Base-by-base conservation (phyloP, 1,284 basidiomycete species). In the Meira miltonrushii region DNA sequence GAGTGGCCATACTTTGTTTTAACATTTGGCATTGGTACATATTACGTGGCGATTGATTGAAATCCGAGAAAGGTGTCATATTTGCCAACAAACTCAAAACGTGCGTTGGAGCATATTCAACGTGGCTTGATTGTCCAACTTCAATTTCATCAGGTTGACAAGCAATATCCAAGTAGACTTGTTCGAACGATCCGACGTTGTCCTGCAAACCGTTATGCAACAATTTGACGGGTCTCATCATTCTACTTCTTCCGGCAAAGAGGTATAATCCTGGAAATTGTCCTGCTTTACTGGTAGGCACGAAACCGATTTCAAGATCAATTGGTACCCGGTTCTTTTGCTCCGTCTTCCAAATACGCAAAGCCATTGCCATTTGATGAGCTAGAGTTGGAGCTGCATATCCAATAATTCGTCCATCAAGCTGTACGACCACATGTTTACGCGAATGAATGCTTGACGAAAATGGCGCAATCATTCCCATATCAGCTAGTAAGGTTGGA, bases 1-100 rank as follows among this genome's bases (percentile, higher is more conserved):
- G 94, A 33, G 95, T 98, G 41, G 95, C 95, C 95, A 99, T 98
- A 1, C 91, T 90, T 84, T 99, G 95, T 83, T 99, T 99, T 80
- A 92, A 92, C 95, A 99, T 99, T 87, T 97, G 83, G 62, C 60
- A 62, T 81, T 94, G 82, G 71, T 84, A 84, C 82, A 83, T 84
- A 78, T 84, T 84, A 61, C 84, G 78, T 2, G 84, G 84, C 40
- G 80, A 81, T 72, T 85, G 95, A 80, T 99, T 99, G 82, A 97
- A 98, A 81, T 99, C 94, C 41, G 93, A 84, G 78, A 85, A 85
- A 3, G 84, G 84, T 0, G 84, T 85, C 61, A 85, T 75, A 73
- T 85, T 85, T 66, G 84, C 84, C 43, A 85, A 79, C 58, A 86
- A 83, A 1, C 92, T 95, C 59, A 99, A 82, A 79, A 99, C 93